These are phyloP conservation scores for Russula sp. DNA, from an alignment of 768 basidiomycete genomes.

Conservation along the genomic window DNA sequence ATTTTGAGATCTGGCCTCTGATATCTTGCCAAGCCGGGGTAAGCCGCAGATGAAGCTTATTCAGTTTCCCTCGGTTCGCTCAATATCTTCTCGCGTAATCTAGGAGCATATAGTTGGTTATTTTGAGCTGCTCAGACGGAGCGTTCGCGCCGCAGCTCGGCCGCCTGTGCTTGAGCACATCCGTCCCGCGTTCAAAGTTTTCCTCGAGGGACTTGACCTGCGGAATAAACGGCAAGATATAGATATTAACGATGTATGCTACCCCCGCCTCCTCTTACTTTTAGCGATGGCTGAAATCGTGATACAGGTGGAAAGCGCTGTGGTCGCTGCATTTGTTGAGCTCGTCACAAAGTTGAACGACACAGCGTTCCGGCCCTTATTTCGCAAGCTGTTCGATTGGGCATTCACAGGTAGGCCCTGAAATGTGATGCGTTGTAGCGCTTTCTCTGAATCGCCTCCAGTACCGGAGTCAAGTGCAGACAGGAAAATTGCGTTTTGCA, in stretches of 20 bases:
- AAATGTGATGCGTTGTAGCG: neutral
- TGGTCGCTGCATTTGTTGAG: constrained; percentile 78
- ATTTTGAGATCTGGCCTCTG: constrained; percentile 57
- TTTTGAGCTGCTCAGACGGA: constrained; percentile 28
- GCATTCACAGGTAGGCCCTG: constrained; percentile 55
- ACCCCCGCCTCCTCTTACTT: neutral
- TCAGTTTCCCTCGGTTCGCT: neutral
- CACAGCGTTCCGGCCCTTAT: constrained; percentile 83
- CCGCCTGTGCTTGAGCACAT: constrained; percentile 25
- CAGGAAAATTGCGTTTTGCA: constrained; percentile 70
- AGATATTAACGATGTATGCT: constrained; percentile 33
- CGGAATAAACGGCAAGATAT: constrained; percentile 16
- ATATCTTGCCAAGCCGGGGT: constrained; percentile 35
- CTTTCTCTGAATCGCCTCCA: constrained; percentile 12
- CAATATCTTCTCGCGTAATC: neutral
- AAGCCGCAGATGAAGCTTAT: neutral
- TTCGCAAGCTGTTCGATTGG: constrained; percentile 94
- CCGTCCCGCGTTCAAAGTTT: constrained; percentile 27
- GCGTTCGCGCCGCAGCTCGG: constrained; percentile 21
- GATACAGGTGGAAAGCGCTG: constrained; percentile 49
- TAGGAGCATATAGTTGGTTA: constrained; percentile 22
- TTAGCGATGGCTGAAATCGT: neutral
- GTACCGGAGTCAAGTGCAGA: constrained; percentile 37
- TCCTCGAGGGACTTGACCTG: constrained; percentile 29
- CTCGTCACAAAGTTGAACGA: constrained; percentile 93